Conservation (phyloP, 192 early-diverging fungal genomes). For the Oehlia diaphana region DNA sequence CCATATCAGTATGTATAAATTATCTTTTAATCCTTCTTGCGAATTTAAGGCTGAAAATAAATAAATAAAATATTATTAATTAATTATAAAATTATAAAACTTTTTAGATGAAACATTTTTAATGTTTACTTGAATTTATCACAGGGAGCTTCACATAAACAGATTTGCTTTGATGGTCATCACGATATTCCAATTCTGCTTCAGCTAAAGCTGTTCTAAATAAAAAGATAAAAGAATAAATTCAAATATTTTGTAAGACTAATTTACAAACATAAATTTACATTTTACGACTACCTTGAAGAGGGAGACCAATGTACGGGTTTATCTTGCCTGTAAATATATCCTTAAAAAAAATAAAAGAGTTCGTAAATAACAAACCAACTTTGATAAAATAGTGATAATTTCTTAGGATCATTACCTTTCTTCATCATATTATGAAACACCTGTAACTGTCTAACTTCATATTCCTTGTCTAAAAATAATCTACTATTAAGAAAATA, state of each 20-base stretch:
- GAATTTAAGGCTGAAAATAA: constrained; percentile 21
- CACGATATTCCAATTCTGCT: constrained; percentile 79
- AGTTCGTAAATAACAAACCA: neutral
- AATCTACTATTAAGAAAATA: no score
- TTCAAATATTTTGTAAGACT: neutral
- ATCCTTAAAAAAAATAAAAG: no score
- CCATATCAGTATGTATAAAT: constrained; percentile 62
- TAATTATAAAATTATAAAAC: no score
- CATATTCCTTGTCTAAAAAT: neutral
- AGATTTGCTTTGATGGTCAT: constrained; percentile 66
- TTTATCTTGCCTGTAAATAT: constrained; percentile 57
- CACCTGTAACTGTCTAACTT: no score
- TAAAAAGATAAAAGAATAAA: neutral
- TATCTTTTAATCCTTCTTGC: constrained; percentile 16
- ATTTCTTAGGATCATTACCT: no score
- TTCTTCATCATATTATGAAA: neutral
- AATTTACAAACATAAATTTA: neutral
- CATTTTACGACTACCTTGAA: constrained; percentile 43
- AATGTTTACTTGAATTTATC: constrained; percentile 41
- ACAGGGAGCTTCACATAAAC: constrained; percentile 70
- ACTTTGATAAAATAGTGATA: no score
- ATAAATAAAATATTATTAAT: neutral
- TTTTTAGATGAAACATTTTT: no score
- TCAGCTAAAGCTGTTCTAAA: constrained; percentile 72
- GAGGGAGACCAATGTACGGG: no score